Conservation (phyloP, 2,329 filamentous ascomycete species). For the Neofusicoccum cordaticola region DNA sequence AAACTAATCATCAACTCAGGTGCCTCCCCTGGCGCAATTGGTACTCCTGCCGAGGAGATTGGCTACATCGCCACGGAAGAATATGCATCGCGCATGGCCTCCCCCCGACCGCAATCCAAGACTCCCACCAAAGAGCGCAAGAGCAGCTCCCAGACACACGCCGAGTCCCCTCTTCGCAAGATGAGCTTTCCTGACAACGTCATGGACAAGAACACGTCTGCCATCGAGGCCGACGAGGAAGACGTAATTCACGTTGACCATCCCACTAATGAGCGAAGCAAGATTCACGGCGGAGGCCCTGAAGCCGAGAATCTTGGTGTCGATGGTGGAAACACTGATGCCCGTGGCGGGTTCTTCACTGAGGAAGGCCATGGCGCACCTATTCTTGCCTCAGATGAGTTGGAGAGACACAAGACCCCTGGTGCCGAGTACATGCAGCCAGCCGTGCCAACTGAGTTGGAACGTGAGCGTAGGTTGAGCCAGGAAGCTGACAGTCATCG, state of each 20-base stretch:
- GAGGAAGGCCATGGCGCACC: constrained; percentile 68
- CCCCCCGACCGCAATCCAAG: constrained; percentile 57
- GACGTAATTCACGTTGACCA: constrained; percentile 78
- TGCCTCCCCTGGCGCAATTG: constrained; percentile 59
- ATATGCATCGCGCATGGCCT: constrained; percentile 71
- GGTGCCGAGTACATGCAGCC: constrained; percentile 69
- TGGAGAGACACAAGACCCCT: constrained; percentile 63
- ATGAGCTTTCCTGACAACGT: constrained; percentile 45
- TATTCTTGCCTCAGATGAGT: constrained; percentile 85
- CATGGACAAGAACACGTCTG: constrained; percentile 18
- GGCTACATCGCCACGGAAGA: constrained; percentile 86
- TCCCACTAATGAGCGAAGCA: constrained; percentile 47
- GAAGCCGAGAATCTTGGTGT: constrained; percentile 52
- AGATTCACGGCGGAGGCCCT: constrained; percentile 48
- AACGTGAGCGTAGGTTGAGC: constrained; percentile 51
- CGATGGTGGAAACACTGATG: constrained; percentile 43
- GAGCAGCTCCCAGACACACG: constrained; percentile 44
- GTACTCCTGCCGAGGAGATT: constrained; percentile 86
- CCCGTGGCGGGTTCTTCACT: constrained; percentile 52
- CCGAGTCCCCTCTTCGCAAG: constrained; percentile 53
- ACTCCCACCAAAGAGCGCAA: constrained; percentile 42
- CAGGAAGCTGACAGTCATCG: constrained; percentile 48
- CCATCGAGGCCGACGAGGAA: constrained; percentile 45
- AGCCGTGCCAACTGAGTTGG: constrained; percentile 69
- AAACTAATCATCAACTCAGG: constrained; percentile 55